A percentile compares a stretch with the other conserved stretches of the same genome.
Conservation (phyloP, 129 eudicot genomes). For the Arctium lappa region DNA sequence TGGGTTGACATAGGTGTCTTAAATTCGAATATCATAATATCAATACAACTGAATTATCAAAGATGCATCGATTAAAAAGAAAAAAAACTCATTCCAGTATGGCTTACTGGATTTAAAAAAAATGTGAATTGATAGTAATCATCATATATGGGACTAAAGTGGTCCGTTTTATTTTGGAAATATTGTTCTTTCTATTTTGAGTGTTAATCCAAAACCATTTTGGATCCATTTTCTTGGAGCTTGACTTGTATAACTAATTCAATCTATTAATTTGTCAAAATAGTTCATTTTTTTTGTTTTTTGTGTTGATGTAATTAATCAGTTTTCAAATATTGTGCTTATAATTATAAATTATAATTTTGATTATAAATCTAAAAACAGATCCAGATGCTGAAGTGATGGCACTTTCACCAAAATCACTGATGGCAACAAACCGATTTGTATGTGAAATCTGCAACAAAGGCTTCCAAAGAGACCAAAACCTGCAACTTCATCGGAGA, state of each 20-base stretch:
- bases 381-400: constrained; percentile 99
- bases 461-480: constrained; percentile 94
- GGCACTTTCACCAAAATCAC: constrained; percentile 85
- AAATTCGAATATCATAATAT: not conserved
- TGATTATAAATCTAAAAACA: constrained; percentile 18
- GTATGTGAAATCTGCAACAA: constrained; percentile 92
- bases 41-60: not conserved
- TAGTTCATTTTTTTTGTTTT: not conserved
- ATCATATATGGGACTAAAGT: not conserved
- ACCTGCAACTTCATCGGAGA: constrained; percentile 87
- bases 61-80: not conserved
- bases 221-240: not conserved
- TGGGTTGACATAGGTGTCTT: not conserved
- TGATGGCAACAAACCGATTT: constrained; percentile 96
- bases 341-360: not conserved
- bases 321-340: not conserved
- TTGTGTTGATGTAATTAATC: not conserved
- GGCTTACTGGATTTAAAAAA: not conserved
- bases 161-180: constrained; percentile 8
- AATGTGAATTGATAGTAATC: constrained; percentile 4
- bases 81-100: not conserved
- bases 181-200: not conserved
- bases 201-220: constrained; percentile 1
- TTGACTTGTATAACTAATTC: not conserved
- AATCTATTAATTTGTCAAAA: not conserved